Conservation (phyloP, 169 alveolate species). For the Prorocentrum cordatum region DNA sequence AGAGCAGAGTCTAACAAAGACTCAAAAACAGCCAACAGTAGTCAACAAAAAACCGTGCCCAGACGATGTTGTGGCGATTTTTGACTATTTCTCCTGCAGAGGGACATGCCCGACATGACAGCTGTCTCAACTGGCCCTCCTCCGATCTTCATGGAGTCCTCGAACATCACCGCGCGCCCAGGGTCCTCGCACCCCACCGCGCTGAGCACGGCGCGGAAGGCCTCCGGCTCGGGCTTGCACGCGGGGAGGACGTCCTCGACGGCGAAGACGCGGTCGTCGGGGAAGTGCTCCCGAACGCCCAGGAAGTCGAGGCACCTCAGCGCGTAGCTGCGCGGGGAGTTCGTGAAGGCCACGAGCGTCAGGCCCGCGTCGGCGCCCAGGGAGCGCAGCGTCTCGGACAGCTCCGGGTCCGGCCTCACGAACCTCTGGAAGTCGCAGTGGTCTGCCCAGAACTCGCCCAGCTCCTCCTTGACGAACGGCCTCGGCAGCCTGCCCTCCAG, state of each 20-base stretch:
- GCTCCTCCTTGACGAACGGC: slow-evolving; percentile 46
- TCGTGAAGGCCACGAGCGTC: slow-evolving; percentile 42
- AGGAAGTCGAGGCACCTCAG: slow-evolving; percentile 15
- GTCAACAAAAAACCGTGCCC: too few species aligned
- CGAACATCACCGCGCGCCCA: slow-evolving; percentile 33
- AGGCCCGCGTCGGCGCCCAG: slow-evolving; percentile 12
- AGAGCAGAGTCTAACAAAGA: too few species aligned
- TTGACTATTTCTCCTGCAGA: too few species aligned
- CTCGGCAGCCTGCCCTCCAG: slow-evolving; percentile 52
- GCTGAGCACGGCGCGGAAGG: slow-evolving; percentile 18
- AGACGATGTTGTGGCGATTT: too few species aligned
- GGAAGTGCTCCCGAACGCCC: slow-evolving; percentile 18
- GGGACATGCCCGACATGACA: too few species aligned
- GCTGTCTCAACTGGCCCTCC: too few species aligned
- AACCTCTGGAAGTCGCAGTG: slow-evolving; percentile 19
- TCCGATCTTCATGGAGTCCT: slow-evolving; percentile 65
- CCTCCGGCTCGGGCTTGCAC: slow-evolving; percentile 63
- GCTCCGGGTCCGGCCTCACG: too few species aligned
- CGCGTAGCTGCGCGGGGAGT: slow-evolving; percentile 61
- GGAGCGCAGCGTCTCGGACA: too few species aligned
- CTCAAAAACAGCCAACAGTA: too few species aligned
- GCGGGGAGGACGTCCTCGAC: slow-evolving; percentile 64
- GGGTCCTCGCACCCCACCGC: slow-evolving; percentile 10
- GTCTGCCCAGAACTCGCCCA: slow-evolving; percentile 55
- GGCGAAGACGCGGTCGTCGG: slow-evolving; percentile 32